Conservation (phyloP, 306 rosid genomes). For the Acacia confusa region DNA sequence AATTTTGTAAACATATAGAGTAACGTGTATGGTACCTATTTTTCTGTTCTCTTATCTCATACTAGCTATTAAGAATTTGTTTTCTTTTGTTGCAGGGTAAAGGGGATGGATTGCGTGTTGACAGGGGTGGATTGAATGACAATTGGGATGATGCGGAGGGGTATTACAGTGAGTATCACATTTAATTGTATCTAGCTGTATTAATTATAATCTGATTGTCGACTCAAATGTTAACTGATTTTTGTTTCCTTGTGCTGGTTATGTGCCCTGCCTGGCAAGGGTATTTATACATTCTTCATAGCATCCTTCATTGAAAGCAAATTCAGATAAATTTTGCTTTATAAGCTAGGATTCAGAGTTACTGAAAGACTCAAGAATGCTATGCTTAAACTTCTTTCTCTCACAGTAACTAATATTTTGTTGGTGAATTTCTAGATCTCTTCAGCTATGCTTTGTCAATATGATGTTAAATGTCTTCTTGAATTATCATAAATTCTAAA, state of each 20-base stretch:
- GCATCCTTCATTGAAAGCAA: not conserved
- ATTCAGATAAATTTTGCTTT: not conserved
- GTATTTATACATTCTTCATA: not conserved
- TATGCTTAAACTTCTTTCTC: not conserved
- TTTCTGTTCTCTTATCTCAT: not conserved
- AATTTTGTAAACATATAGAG: not conserved
- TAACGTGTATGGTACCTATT: not conserved
- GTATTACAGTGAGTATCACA: conserved; percentile 76
- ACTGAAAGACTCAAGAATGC: not conserved
- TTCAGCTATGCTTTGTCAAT: not conserved
- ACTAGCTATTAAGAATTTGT: not conserved
- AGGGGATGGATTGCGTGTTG: conserved; percentile 70
- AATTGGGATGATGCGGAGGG: conserved; percentile 99
- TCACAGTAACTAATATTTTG: not conserved
- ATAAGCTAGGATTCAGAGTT: not conserved
- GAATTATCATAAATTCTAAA: conserved; percentile 22
- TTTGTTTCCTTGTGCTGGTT: conserved; percentile 9
- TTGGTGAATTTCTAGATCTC: not conserved
- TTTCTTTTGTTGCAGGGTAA: conserved; percentile 58
- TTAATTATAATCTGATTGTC: conserved; percentile 10
- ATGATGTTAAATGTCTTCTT: not conserved
- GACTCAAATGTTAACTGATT: not conserved
- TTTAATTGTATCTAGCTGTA: conserved; percentile 6
- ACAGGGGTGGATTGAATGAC: conserved; percentile 84
- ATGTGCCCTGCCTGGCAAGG: not conserved